Evolutionary conservation across 495 filamentous ascomycete species (phyloP).

Genomic region (Tuber melanosporum): DNA sequence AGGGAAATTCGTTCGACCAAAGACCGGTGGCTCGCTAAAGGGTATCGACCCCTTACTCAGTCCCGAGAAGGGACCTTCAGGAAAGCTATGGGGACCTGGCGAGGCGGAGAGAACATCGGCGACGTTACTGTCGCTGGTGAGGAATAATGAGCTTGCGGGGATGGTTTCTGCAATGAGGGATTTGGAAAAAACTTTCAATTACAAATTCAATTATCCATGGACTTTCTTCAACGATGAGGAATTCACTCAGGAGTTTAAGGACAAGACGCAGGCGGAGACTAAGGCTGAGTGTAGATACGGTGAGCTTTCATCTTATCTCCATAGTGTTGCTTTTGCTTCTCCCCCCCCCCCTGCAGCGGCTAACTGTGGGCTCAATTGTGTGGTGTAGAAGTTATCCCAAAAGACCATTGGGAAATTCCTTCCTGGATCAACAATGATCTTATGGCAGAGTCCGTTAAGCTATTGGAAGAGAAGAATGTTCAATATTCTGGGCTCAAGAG

Average conservation of each 20-base stretch:
- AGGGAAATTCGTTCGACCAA: constrained; percentile 30
- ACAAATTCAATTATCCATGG: constrained; percentile 99
- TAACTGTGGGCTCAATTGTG: neutral
- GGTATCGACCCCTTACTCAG: constrained; percentile 39
- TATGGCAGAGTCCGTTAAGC: constrained; percentile 72
- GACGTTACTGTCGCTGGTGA: constrained; percentile 85
- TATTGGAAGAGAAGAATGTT: constrained; percentile 74
- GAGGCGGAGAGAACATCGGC: constrained; percentile 66
- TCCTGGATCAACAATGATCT: constrained; percentile 85
- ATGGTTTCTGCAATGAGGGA: constrained; percentile 83
- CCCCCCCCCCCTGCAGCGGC: neutral
- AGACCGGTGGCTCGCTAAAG: constrained; percentile 34
- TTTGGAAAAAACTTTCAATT: constrained; percentile 91
- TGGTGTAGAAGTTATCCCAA: constrained; percentile 68
- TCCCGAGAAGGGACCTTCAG: constrained; percentile 37
- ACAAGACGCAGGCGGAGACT: constrained; percentile 64
- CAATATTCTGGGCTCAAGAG: constrained; percentile 83
- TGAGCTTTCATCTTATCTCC: constrained; percentile 43
- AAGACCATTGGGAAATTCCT: constrained; percentile 89
- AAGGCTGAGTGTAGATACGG: constrained; percentile 81
- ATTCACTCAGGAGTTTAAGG: constrained; percentile 89
- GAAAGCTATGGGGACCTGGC: constrained; percentile 36
- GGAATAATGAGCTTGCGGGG: constrained; percentile 78
- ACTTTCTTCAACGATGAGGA: constrained; percentile 96
- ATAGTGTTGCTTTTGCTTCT: neutral